Evolutionary conservation across 2,329 filamentous ascomycete species (phyloP).

Genomic region (Karstenula rhodostoma): DNA sequence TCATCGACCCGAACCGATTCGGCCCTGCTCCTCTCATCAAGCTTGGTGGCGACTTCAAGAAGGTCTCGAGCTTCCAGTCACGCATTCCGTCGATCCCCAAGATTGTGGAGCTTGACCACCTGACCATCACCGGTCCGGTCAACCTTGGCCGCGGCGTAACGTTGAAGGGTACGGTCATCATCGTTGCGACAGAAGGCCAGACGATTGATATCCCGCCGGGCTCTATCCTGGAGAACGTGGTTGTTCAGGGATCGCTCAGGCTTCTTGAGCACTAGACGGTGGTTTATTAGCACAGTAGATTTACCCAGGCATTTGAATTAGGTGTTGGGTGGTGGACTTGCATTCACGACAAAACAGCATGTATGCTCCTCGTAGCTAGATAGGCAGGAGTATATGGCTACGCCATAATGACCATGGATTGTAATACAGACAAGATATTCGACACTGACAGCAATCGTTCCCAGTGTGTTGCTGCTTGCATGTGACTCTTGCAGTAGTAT

Average conservation of each 20-base stretch:
- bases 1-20: conserved; percentile 96
- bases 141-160: conserved; percentile 96
- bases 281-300: conserved; percentile 29
- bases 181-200: conserved; percentile 95
- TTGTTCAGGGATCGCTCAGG: conserved; percentile 94
- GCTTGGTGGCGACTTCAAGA: conserved; percentile 99
- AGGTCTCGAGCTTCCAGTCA: conserved; percentile 96
- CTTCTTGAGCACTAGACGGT: conserved; percentile 69
- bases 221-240: conserved; percentile 97
- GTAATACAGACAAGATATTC: conserved; percentile 34
- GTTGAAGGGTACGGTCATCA: conserved; percentile 98
- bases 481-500: too few relatives aligned
- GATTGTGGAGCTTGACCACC: conserved; percentile 90
- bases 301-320: conserved; percentile 35
- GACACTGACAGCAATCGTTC: neutral
- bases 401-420: conserved; percentile 27
- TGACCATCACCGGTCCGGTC: conserved; percentile 97
- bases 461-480: too few relatives aligned
- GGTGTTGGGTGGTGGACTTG: conserved; percentile 21
- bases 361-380: conserved; percentile 37
- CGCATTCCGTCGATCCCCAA: conserved; percentile 87
- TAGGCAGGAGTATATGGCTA: conserved; percentile 24
- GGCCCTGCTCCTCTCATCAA: conserved; percentile 98
- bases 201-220: conserved; percentile 98
- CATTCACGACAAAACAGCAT: conserved; percentile 18